These are phyloP conservation scores for Wallacemonas sp. DNA, from an alignment of 208 protist genomes.

Conservation along the genomic window DNA sequence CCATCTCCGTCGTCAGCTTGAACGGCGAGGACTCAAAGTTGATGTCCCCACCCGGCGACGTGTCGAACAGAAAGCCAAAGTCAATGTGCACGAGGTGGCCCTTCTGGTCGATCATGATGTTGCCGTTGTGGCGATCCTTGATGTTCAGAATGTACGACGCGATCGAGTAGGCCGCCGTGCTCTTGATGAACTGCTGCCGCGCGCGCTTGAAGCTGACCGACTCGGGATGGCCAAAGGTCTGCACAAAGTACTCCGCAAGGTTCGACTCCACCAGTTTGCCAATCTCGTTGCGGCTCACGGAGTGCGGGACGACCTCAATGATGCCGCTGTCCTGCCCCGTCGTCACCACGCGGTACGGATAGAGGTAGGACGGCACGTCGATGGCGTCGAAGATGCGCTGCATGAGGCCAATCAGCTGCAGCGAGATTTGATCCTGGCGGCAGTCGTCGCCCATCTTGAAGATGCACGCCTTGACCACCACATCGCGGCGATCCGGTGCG, in stretches of 20 bases:
- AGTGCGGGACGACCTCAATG: constrained; percentile 91
- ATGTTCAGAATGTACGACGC: constrained; percentile 95
- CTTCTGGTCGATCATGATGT: constrained; percentile 92
- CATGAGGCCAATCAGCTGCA: constrained; percentile 92
- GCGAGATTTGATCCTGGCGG: constrained; percentile 92
- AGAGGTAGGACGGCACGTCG: constrained; percentile 85
- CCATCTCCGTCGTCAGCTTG: constrained; percentile 92
- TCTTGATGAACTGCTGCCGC: constrained; percentile 91
- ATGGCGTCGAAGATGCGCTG: constrained; percentile 83
- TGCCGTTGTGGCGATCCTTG: constrained; percentile 96
- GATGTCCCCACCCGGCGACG: constrained; percentile 94
- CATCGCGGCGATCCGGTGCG: constrained; percentile 1
- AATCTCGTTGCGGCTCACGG: constrained; percentile 89
- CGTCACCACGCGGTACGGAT: constrained; percentile 92
- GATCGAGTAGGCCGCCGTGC: constrained; percentile 92
- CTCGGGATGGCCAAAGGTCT: constrained; percentile 90
- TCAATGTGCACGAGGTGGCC: constrained; percentile 97
- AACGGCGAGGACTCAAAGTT: constrained; percentile 95
- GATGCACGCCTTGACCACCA: constrained; percentile 85
- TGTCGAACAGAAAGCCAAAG: constrained; percentile 97
- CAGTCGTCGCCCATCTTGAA: constrained; percentile 97
- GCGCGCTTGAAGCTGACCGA: constrained; percentile 81
- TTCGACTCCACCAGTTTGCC: constrained; percentile 90
- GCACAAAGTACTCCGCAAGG: constrained; percentile 91
- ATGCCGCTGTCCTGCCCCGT: constrained; percentile 88